Conservation (phyloP, 2,329 filamentous ascomycete species). For the Aspergillus flavus region DNA sequence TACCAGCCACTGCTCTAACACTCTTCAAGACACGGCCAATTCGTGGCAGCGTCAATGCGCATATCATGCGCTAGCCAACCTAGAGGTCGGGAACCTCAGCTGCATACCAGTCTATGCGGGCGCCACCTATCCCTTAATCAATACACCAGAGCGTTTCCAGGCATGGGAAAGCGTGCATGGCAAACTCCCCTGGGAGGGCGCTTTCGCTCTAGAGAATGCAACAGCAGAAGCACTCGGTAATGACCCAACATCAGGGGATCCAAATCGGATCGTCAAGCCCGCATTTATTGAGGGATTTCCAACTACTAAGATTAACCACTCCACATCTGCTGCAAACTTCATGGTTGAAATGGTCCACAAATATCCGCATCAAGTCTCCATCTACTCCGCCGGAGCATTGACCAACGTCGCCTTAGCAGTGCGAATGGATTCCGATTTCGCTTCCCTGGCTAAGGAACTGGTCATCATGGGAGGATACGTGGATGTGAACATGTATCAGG, state of each 20-base stretch:
- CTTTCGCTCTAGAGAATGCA: slow-evolving; percentile 47
- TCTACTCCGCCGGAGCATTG: slow-evolving; percentile 51
- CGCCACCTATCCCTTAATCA: slow-evolving; percentile 51
- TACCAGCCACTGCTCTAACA: slow-evolving; percentile 9
- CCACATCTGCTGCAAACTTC: slow-evolving; percentile 46
- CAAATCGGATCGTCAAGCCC: slow-evolving; percentile 41
- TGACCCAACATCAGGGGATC: slow-evolving; percentile 52
- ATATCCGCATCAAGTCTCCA: slow-evolving; percentile 54
- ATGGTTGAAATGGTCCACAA: slow-evolving; percentile 53
- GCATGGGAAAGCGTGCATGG: slow-evolving; percentile 51
- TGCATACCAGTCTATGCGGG: slow-evolving; percentile 55
- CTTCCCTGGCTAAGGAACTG: slow-evolving; percentile 49
- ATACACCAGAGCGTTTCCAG: slow-evolving; percentile 48
- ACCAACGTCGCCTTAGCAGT: slow-evolving; percentile 55
- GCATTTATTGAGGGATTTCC: slow-evolving; percentile 53
- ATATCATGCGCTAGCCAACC: slow-evolving; percentile 50
- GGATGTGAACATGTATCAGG: slow-evolving; percentile 44
- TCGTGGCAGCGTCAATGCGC: slow-evolving; percentile 51
- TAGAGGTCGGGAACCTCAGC: slow-evolving; percentile 50
- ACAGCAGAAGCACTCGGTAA: slow-evolving; percentile 46
- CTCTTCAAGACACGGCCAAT: slow-evolving; percentile 42
- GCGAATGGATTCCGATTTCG: slow-evolving; percentile 51
- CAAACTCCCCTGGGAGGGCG: slow-evolving; percentile 50
- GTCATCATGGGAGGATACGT: slow-evolving; percentile 56
- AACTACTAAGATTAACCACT: slow-evolving; percentile 44